A percentile compares a stretch with the other conserved stretches of the same genome.
phyloP scores from a whole-genome alignment of 805 yeast genomes.

The Yarrowia yakushimensis region DNA sequence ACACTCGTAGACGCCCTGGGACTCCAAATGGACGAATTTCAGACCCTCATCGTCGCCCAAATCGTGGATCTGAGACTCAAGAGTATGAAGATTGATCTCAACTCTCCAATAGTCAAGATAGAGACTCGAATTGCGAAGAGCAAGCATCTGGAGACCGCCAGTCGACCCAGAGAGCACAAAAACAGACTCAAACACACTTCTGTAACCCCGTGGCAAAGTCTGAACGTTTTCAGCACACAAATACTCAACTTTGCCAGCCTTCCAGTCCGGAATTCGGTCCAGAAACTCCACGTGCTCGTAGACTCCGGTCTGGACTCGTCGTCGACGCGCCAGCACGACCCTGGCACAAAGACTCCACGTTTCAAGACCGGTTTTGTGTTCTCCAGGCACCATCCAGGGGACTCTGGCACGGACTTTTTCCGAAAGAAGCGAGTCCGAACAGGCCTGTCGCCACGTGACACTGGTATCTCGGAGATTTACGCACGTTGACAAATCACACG shows the following conservation, averaged over 20 bases:
- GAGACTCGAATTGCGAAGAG: not conserved
- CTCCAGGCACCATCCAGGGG: not conserved
- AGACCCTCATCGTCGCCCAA: not conserved
- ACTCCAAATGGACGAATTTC: not conserved
- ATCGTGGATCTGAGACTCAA: not conserved
- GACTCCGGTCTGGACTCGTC: not conserved
- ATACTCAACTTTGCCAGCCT: not conserved
- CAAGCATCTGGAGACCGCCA: not conserved
- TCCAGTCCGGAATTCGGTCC: not conserved
- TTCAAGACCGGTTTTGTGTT: not conserved
- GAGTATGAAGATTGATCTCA: not conserved
- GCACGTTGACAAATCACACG: not conserved
- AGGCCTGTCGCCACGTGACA: not conserved
- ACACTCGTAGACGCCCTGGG: not conserved
- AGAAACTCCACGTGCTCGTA: not conserved
- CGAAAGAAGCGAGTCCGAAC: not conserved
- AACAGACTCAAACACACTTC: no score
- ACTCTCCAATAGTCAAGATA: not conserved
- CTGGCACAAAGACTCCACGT: not conserved
- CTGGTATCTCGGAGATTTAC: not conserved
- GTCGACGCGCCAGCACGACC: not conserved
- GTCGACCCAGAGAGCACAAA: not conserved
- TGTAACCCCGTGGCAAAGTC: not conserved
- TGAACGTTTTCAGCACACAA: not conserved
- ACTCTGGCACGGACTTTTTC: not conserved